A percentile compares a stretch with the other conserved stretches of the same genome.
These are phyloP conservation scores for Umbelopsis isabellina DNA, from an alignment of 192 early-diverging fungal genomes.

Conservation along the genomic window DNA sequence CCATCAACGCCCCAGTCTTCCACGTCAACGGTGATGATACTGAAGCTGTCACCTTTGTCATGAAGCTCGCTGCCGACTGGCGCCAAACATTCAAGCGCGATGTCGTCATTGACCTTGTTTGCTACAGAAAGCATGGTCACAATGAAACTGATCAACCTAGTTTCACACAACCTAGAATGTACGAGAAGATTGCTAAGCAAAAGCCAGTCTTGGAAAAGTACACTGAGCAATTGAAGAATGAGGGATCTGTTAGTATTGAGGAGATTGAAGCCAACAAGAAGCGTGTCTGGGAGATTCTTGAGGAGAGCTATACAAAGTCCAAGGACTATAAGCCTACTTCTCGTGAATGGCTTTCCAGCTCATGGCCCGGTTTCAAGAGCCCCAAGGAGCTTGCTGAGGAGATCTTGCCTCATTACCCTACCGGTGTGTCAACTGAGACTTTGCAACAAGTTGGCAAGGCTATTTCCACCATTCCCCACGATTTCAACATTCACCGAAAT, in stretches of 20 bases:
- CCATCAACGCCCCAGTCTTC: constrained; percentile 94
- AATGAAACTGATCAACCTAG: constrained; percentile 99
- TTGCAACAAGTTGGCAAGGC: constrained; percentile 83
- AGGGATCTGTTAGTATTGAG: constrained; percentile 80
- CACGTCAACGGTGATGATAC: constrained; percentile 99
- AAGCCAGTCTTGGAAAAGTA: constrained; percentile 85
- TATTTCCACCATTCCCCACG: constrained; percentile 78
- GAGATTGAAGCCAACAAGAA: constrained; percentile 90
- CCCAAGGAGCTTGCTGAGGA: constrained; percentile 73
- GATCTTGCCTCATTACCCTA: constrained; percentile 70
- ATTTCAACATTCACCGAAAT: constrained; percentile 87
- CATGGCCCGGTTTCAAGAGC: constrained; percentile 90
- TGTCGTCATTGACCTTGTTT: constrained; percentile 95
- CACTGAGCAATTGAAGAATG: constrained; percentile 77
- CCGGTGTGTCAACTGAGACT: constrained; percentile 74
- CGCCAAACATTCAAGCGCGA: constrained; percentile 94
- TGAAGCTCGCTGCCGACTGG: constrained; percentile 96
- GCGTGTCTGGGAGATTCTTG: constrained; percentile 89
- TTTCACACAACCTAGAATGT: constrained; percentile 99
- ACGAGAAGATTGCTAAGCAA: constrained; percentile 87
- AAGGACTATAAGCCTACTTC: constrained; percentile 88
- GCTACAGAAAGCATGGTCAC: constrained; percentile 98
- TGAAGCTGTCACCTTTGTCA: constrained; percentile 95
- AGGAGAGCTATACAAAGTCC: constrained; percentile 89
- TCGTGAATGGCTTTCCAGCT: constrained; percentile 94